Evolutionary conservation across 2,329 filamentous ascomycete genomes (phyloP), one percentile per base, ranked within the genome.

Genomic region (Penicillium sp.): DNA sequence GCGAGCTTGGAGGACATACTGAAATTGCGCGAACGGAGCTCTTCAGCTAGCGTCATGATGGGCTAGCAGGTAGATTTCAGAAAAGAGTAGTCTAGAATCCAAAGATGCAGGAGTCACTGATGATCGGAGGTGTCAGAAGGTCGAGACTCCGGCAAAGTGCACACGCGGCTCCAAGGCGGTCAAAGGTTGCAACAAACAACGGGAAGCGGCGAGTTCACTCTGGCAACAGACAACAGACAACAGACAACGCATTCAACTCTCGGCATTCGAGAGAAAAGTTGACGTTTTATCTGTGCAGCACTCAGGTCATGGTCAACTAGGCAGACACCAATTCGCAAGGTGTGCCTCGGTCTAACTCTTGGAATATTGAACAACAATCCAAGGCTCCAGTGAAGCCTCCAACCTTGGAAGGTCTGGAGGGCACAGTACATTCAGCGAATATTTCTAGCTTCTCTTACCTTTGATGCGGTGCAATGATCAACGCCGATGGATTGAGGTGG

Each of bases 21-120:
- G 78, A 87, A 87, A 75, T 87, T 87, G 71, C 85, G 77, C 68
- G 83, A 84, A 68, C 76, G 83, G 70, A 87, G 81, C 72, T 87
- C 85, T 59, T 87, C 84, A 50, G 79, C 76, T 60, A 87, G 69
- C 62, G 83, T 83, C 84, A 86, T 86, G 50, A 49, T 75, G 69
- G 57, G 54, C 44, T 52, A 53, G 38, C 31, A 42, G 56, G 21
- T 43, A 42, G 21, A 51, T 34, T 9, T 50, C 14, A 34, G 16
- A n/a, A 16, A 43, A 24, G 29, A 14, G 31, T 32, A 29, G 10
- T 39, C 45, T 32, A 46, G 47, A 43, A 44, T 36, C 39, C 44
- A 43, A 40, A 39, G 46, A 45, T 45, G 52, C 34, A 47, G 24
- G 29, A 42, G 18, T 18, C 40, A 39, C 47, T 27, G 47, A 42